Evolutionary conservation across 148 eudicot species (phyloP).

Genomic region (Cornus suecica): DNA sequence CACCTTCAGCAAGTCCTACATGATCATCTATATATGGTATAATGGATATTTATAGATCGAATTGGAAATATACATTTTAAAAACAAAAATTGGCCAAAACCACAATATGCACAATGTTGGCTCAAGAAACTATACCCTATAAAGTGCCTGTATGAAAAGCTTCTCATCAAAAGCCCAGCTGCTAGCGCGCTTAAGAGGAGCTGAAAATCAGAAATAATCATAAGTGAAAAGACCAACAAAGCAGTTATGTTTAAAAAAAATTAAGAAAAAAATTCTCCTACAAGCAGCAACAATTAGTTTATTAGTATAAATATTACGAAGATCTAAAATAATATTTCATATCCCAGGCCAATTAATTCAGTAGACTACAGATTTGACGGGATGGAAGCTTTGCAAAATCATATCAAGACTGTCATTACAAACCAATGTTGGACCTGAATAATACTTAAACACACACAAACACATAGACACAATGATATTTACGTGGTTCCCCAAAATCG

Average conservation of each 20-base stretch:
- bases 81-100: neutral
- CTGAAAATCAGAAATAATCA: conserved; percentile 32
- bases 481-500: too few species aligned
- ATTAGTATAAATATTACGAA: neutral
- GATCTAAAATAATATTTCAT: neutral
- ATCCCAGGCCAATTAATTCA: neutral
- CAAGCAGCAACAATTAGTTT: neutral
- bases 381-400: neutral
- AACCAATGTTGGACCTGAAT: too few species aligned
- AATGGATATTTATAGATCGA: neutral
- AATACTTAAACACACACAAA: too few species aligned
- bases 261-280: neutral
- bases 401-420: neutral
- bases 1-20: neutral
- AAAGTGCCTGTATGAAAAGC: conserved; percentile 80
- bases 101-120: neutral
- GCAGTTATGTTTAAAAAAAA: neutral
- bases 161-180: conserved; percentile 93
- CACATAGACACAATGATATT: too few species aligned
- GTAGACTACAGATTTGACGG: neutral
- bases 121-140: conserved; percentile 50
- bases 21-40: neutral
- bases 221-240: conserved; percentile 4
- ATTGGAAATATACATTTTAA: neutral
- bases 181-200: conserved; percentile 69